Base-by-base conservation (phyloP, 495 filamentous ascomycete genomes). In the Ramalina intermedia region DNA sequence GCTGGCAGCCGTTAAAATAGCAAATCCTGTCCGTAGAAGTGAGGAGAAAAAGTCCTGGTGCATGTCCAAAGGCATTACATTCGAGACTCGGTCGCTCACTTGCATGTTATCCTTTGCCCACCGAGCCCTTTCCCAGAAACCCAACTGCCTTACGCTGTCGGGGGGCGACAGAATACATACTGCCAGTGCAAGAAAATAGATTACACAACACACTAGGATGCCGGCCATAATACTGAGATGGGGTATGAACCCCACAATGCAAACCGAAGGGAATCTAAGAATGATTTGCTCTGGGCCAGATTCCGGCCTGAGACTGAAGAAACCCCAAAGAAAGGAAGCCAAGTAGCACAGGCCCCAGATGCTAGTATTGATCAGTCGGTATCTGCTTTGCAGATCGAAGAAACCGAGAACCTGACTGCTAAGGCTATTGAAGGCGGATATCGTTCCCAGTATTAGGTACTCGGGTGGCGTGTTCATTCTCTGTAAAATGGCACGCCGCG, bases 1-100 rank as follows among this genome's bases (percentile, higher is more conserved):
- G 52, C 85, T 93, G 0, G 93, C 91, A 54, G 90, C 87, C 1
- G 87, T 94, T 43, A 96, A 74, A 35, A 86, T 80, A 16, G 76
- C 76, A 55, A 94, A 96, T 0, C 91, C 91, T 29, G 84, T 72
- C 43, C 86, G 81, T 14, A 96, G 74, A 7, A 96, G 71, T 0
- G 87, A 81, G 0, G 85, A 94, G 60, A 96, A 98, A 63, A 96
- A 96, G 57, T 98, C 93, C 66, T 96, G 90, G 43, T 82, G 76
- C 72, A 81, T 78, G 16, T 79, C 82, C 40, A 98, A 72, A 6
- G 79, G 77, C 33, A 47, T 17, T 37, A 94, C 76, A 24, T 79
- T 80, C 2, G 82, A 80, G 9, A 96, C 71, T 17, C 89, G 87
- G 1, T 85, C 76, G 50, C 90, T 86, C 2, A 89, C 90, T 59